phyloP scores from a whole-genome alignment of 768 basidiomycete genomes.

The Gymnopilus junonius region DNA sequence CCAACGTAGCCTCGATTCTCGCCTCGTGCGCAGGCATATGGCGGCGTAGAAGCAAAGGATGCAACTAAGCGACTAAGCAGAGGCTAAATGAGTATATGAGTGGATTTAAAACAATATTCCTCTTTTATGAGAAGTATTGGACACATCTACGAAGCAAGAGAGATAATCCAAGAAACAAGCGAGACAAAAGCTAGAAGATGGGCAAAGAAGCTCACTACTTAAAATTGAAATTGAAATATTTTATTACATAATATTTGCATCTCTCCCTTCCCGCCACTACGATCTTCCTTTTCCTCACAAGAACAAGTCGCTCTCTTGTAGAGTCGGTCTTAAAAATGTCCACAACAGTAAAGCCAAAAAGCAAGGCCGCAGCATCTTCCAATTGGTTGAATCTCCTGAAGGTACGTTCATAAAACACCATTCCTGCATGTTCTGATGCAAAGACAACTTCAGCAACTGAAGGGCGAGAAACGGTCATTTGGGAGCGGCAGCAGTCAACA shows the following conservation, averaged over 20 bases:
- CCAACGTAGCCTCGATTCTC: not conserved
- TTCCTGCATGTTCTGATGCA: no score
- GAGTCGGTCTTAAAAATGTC: not conserved
- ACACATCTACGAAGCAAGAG: no score
- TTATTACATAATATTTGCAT: not conserved
- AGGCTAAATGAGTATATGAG: not conserved
- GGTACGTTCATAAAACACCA: slow-evolving; percentile 42
- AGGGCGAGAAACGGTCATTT: slow-evolving; percentile 14
- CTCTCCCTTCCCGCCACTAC: not conserved
- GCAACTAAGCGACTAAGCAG: not conserved
- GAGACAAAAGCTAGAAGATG: no score
- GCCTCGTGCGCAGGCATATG: not conserved
- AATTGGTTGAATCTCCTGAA: slow-evolving; percentile 66
- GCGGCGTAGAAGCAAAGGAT: not conserved
- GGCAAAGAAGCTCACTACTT: no score
- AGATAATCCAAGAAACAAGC: no score
- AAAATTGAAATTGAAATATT: no score
- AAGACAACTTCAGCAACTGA: not conserved
- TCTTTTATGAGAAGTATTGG: no score
- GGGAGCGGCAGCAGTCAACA: not conserved
- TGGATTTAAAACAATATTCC: not conserved
- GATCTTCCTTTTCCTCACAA: not conserved
- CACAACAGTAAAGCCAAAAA: not conserved
- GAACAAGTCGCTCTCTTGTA: not conserved
- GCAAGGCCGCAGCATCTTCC: slow-evolving; percentile 42